Evolutionary conservation across 805 yeast genomes (phyloP).

Genomic region (Yarrowia sp.): DNA sequence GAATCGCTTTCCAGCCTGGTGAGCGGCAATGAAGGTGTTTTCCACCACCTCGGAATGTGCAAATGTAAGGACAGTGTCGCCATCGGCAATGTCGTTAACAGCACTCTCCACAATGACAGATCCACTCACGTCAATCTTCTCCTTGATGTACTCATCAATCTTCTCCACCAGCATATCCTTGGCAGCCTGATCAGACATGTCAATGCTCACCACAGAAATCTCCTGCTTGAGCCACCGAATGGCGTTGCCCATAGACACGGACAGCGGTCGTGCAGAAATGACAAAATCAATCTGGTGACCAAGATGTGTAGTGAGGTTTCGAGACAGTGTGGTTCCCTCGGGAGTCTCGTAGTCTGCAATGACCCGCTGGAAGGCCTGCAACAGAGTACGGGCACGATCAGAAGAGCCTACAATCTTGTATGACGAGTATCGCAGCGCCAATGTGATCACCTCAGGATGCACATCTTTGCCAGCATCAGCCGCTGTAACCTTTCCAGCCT

Average conservation of each 20-base stretch:
- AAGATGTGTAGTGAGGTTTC: conserved; percentile 83
- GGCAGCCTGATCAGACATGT: conserved; percentile 61
- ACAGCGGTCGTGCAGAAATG: conserved; percentile 84
- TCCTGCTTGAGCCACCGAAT: conserved; percentile 96
- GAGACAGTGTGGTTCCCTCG: conserved; percentile 72
- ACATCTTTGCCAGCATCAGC: conserved; percentile 51
- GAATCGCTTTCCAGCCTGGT: conserved; percentile 58
- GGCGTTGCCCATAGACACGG: conserved; percentile 95
- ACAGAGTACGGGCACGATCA: conserved; percentile 78
- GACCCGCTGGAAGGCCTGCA: conserved; percentile 76
- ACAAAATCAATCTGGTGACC: conserved; percentile 90
- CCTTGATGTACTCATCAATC: conserved; percentile 78
- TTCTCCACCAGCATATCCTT: conserved; percentile 58
- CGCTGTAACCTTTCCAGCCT: conserved; percentile 42
- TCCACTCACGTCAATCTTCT: conserved; percentile 79
- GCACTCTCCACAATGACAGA: conserved; percentile 79
- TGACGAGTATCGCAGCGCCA: conserved; percentile 76
- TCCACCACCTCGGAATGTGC: conserved; percentile 84
- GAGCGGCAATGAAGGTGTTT: conserved; percentile 67
- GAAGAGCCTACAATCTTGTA: conserved; percentile 88
- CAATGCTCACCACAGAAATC: conserved; percentile 77
- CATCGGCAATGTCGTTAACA: conserved; percentile 66
- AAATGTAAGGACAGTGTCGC: conserved; percentile 77
- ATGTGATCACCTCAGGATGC: conserved; percentile 78
- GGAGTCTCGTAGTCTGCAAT: conserved; percentile 83